phyloP scores from a whole-genome alignment of 495 filamentous ascomycete species.

The Penicillium canescens region DNA sequence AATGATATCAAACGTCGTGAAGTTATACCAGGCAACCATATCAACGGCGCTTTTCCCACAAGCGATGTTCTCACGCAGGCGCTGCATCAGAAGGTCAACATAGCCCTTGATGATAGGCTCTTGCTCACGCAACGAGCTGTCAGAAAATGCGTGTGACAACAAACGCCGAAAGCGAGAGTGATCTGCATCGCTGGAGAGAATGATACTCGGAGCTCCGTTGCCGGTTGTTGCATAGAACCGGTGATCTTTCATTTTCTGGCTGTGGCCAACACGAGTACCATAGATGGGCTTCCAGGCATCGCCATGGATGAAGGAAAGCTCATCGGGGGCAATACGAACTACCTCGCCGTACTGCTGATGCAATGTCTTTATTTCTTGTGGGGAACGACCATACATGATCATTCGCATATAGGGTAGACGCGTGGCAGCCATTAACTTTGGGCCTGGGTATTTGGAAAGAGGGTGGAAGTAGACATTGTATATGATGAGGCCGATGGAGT shows the following conservation, averaged over 20 bases:
- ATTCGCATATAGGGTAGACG: conserved; percentile 17
- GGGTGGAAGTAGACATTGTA: conserved; percentile 55
- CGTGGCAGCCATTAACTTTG: conserved; percentile 27
- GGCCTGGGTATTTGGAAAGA: conserved; percentile 50
- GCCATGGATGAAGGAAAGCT: conserved; percentile 47
- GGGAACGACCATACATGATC: conserved; percentile 11
- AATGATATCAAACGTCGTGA: conserved; percentile 62
- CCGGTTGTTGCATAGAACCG: conserved; percentile 16
- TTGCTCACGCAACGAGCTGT: conserved; percentile 41
- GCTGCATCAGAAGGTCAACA: conserved; percentile 46
- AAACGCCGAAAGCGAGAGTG: conserved; percentile 44
- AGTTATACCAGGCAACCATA: conserved; percentile 58
- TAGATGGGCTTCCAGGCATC: conserved; percentile 59
- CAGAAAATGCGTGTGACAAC: conserved; percentile 55
- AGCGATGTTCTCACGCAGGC: conserved; percentile 37
- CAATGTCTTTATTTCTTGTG: conserved; percentile 5
- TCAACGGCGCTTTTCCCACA: conserved; percentile 29
- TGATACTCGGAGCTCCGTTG: conserved; percentile 13
- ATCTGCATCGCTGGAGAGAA: conserved; percentile 34
- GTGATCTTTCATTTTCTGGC: conserved; percentile 15
- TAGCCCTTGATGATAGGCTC: conserved; percentile 46
- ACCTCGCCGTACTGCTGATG: conserved; percentile 47
- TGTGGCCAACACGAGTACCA: conserved; percentile 35
- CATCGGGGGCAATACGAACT: conserved; percentile 52
- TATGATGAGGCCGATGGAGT: conserved; percentile 12